A percentile compares a stretch with the other conserved stretches of the same genome.
These are phyloP conservation scores for Atractiella rhizophila DNA, from an alignment of 768 basidiomycete genomes.

Conservation along the genomic window DNA sequence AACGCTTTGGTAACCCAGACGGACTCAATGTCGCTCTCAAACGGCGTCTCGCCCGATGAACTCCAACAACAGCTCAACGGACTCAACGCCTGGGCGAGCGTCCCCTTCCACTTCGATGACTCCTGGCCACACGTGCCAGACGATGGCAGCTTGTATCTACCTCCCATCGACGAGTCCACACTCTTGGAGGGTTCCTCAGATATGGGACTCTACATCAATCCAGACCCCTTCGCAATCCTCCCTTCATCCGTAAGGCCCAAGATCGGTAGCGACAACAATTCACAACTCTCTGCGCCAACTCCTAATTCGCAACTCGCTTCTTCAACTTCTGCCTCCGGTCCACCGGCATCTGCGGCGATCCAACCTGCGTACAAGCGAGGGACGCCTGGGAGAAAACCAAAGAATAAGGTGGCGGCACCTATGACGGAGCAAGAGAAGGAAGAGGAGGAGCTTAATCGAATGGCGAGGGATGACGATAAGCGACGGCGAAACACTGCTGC, in stretches of 20 bases:
- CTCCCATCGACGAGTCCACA: slow-evolving; percentile 5
- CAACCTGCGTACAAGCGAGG: too few relatives aligned
- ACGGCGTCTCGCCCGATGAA: neutral
- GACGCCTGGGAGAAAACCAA: slow-evolving; percentile 7
- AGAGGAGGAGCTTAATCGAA: slow-evolving; percentile 11
- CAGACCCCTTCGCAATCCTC: neutral
- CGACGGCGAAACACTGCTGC: slow-evolving; percentile 81
- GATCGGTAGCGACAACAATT: neutral
- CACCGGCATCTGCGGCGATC: slow-evolving; percentile 1
- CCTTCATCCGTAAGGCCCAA: neutral
- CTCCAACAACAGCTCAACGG: neutral
- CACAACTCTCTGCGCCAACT: neutral
- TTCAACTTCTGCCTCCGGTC: neutral
- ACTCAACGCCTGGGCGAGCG: slow-evolving; percentile 10
- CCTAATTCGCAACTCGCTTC: neutral
- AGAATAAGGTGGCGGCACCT: slow-evolving; percentile 6
- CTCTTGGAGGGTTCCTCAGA: slow-evolving; percentile 3
- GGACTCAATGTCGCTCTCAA: too few relatives aligned
- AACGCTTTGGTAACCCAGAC: too few relatives aligned
- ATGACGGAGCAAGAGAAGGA: slow-evolving; percentile 3
- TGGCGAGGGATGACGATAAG: slow-evolving; percentile 56
- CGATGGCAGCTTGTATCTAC: neutral
- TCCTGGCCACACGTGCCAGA: neutral
- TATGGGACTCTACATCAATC: neutral
- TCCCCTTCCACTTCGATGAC: slow-evolving; percentile 13